Percentiles rank a stretch among this genome's conserved stretches.
Evolutionary conservation across 129 eudicot species (phyloP).

Genomic region (Lactuca sativa): DNA sequence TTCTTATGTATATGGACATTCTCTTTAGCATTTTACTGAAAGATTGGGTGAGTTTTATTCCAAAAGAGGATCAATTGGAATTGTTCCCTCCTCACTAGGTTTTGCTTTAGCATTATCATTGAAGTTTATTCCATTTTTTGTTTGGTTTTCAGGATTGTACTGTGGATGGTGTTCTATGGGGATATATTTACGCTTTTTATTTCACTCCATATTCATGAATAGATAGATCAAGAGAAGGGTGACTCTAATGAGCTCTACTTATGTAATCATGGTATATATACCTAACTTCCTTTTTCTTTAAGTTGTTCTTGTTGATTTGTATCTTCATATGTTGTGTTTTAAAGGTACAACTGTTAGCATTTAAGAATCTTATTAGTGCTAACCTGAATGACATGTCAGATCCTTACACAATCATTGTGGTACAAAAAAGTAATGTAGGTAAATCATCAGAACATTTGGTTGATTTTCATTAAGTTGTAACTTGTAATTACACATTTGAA

Average conservation of each 20-base stretch:
- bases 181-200: no score
- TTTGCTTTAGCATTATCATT: no score
- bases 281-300: slow-evolving; percentile 2
- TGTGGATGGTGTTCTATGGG: no score
- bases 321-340: slow-evolving; percentile 4
- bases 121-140: no score
- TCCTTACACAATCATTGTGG: slow-evolving; percentile 99
- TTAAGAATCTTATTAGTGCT: slow-evolving; percentile 89
- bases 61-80: no score
- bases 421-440: slow-evolving; percentile 94
- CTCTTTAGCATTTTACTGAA: no score
- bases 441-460: slow-evolving; percentile 12
- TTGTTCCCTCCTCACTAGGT: no score
- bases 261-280: slow-evolving; percentile 65
- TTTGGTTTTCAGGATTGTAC: no score
- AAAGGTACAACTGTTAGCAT: slow-evolving; percentile 88
- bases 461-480: neutral
- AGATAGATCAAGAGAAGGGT: slow-evolving; percentile 76
- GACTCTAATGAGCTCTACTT: slow-evolving; percentile 62
- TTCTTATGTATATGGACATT: no score
- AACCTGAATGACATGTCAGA: slow-evolving; percentile 95
- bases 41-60: no score
- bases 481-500: no score
- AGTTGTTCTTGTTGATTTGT: slow-evolving; percentile 17
- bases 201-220: neutral